A percentile compares a stretch with the other conserved stretches of the same genome.
Evolutionary conservation across 495 filamentous ascomycete species (phyloP).

Genomic region (Aspergillus baeticus): DNA sequence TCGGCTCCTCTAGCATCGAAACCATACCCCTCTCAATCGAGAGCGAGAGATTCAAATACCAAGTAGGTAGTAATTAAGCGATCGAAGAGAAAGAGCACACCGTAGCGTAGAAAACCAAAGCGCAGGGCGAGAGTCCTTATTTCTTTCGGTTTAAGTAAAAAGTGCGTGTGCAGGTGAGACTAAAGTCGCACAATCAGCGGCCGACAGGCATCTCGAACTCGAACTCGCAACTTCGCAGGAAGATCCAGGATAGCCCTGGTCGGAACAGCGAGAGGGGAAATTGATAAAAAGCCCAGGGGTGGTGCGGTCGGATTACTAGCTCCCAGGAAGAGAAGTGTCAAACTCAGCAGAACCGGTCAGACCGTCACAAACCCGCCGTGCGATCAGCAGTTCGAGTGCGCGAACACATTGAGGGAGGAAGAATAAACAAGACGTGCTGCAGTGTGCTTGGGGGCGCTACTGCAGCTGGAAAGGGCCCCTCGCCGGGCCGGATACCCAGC

Average conservation of each 20-base stretch:
- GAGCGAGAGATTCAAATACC: neutral
- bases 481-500: conserved; percentile 5
- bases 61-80: neutral
- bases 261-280: neutral
- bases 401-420: too few species aligned
- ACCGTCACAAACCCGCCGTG: neutral
- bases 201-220: conserved; percentile 3
- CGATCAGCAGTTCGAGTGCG: conserved; percentile 11
- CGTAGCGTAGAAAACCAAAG: neutral
- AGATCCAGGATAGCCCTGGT: neutral
- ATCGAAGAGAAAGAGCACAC: neutral
- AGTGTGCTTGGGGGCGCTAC: neutral
- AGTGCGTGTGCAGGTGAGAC: neutral
- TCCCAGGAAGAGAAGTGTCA: neutral
- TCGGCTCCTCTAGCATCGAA: conserved; percentile 1
- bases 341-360: too few species aligned
- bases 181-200: conserved; percentile 6
- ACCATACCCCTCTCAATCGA: neutral
- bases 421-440: conserved; percentile 10
- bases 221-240: neutral
- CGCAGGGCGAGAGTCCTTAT: neutral
- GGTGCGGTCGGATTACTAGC: conserved; percentile 1
- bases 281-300: conserved; percentile 10
- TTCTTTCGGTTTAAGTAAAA: neutral
- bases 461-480: conserved; percentile 2